Base-by-base conservation (phyloP, 345 rosid genomes). In the Acer campestre region DNA sequence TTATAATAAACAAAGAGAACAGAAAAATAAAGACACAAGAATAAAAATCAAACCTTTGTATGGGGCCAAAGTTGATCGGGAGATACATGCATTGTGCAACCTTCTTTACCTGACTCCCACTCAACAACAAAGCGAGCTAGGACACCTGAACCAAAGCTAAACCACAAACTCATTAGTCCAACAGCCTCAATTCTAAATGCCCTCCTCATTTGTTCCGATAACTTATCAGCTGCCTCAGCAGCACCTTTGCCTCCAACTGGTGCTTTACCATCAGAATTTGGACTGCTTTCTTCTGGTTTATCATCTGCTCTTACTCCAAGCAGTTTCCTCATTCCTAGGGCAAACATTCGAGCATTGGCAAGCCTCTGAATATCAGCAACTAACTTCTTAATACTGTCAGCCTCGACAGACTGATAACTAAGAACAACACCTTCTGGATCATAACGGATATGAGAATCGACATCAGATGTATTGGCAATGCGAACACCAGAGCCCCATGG, bases 61-160 rank as follows among this genome's bases (percentile, higher is more conserved):
- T 97, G 99, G 25, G 98, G 99, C 99, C 99, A 97, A 75, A 88
- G 95, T 84, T 94, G 98, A 74, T 97, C 98, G 10, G 99, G 99
- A 76, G 98, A 93, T 84, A 97, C 99, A 83, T 93, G 99, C 98
- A 94, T 93, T 53, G 99, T 97, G 86, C 99, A 97, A 79, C 97
- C 98, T 79, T 97, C 96, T 85, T 89, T 97, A 81, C 93, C 94
- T 12, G 97, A 86, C 84, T 94, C 98, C 99, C 99, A 97, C 82
- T 97, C 98, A 67, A 97, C 98, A 84, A 94, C 98, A 86, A 97
- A 94, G 63, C 98, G 97, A 35, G 98, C 99, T 31, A 94, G 89
- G 71, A 89, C 86, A 31, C 92, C 93, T 48, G 98, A 86, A 63
- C 98, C 98, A 83, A 97, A 97, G 85, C 97, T 90, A 83, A 97